These are phyloP conservation scores for Austroboletus sp. DNA, from an alignment of 1,284 basidiomycete species.

Conservation along the genomic window DNA sequence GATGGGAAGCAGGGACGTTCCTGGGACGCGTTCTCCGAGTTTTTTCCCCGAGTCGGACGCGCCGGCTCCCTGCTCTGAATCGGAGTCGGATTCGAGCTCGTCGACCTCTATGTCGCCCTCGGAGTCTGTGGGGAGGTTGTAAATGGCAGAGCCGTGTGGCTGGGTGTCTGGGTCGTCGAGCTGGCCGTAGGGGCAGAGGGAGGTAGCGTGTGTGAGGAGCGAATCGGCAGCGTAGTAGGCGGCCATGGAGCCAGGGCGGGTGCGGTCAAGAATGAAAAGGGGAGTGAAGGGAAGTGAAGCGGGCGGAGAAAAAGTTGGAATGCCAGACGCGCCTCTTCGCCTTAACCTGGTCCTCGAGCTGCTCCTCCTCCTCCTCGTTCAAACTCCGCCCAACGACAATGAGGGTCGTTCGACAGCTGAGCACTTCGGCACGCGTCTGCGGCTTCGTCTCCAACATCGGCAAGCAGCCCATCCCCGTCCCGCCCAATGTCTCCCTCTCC, in stretches of 20 bases:
- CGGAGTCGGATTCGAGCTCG: conserved; percentile 61
- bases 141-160: conserved; percentile 24
- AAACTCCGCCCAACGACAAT: conserved; percentile 21
- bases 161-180: conserved; percentile 23
- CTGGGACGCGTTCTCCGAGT: conserved; percentile 48
- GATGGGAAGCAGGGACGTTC: conserved; percentile 55
- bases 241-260: conserved; percentile 21
- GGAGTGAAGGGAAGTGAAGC: conserved; percentile 7
- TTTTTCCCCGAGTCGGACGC: conserved; percentile 33
- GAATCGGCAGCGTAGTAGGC: conserved; percentile 30
- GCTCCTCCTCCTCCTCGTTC: too few species aligned
- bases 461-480: conserved; percentile 68
- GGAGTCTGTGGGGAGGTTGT: conserved; percentile 33
- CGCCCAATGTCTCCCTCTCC: conserved; percentile 58
- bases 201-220: conserved; percentile 28
- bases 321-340: too few species aligned
- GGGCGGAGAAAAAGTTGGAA: conserved; percentile 4
- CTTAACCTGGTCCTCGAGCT: too few species aligned
- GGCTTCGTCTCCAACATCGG: conserved; percentile 68
- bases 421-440: conserved; percentile 38
- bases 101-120: conserved; percentile 49
- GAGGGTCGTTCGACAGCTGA: conserved; percentile 41
- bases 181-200: conserved; percentile 29
- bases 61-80: conserved; percentile 35
- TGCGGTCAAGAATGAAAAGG: background rate